phyloP scores from a whole-genome alignment of 2,329 filamentous ascomycete genomes.

The Calonectria pseudoturangicola region DNA sequence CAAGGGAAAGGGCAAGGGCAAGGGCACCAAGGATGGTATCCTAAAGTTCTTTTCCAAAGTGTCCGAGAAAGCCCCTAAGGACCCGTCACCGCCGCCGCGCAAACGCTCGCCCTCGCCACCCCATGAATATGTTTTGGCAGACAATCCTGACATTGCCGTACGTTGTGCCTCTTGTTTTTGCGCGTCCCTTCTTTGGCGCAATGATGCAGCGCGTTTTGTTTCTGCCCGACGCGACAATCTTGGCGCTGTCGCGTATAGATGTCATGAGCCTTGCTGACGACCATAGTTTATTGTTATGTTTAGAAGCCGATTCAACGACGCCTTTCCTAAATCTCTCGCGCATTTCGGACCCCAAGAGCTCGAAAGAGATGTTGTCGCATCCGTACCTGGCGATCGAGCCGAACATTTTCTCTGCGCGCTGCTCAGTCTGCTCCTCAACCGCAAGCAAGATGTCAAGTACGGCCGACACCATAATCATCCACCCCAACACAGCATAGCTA shows the following conservation, averaged over 20 bases:
- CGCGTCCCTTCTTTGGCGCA: conserved; percentile 27
- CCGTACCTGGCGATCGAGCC: conserved; percentile 86
- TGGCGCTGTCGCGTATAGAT: conserved; percentile 67
- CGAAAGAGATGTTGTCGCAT: conserved; percentile 88
- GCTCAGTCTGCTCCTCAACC: conserved; percentile 90
- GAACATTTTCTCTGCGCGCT: conserved; percentile 94
- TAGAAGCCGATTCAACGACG: conserved; percentile 92
- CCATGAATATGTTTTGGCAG: conserved; percentile 91
- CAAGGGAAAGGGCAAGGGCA: conserved; percentile 68
- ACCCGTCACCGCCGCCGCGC: conserved; percentile 79
- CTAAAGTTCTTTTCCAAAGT: conserved; percentile 81
- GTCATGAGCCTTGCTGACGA: conserved; percentile 59
- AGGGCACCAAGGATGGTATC: conserved; percentile 74
- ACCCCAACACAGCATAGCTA: conserved; percentile 33
- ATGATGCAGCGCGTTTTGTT: conserved; percentile 61
- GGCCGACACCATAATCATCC: conserved; percentile 57
- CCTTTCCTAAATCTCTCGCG: conserved; percentile 89
- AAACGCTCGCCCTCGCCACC: conserved; percentile 92
- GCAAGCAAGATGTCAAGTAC: conserved; percentile 99
- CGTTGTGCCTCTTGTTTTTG: conserved; percentile 65
- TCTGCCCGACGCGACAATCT: conserved; percentile 67
- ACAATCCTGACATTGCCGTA: conserved; percentile 95
- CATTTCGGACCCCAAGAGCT: conserved; percentile 97
- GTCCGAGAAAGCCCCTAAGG: conserved; percentile 71
- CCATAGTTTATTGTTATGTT: conserved; percentile 98